A percentile compares a stretch with the other conserved stretches of the same genome.
Evolutionary conservation across 2,329 filamentous ascomycete genomes (phyloP).

Genomic region (Colletotrichum kahawae): DNA sequence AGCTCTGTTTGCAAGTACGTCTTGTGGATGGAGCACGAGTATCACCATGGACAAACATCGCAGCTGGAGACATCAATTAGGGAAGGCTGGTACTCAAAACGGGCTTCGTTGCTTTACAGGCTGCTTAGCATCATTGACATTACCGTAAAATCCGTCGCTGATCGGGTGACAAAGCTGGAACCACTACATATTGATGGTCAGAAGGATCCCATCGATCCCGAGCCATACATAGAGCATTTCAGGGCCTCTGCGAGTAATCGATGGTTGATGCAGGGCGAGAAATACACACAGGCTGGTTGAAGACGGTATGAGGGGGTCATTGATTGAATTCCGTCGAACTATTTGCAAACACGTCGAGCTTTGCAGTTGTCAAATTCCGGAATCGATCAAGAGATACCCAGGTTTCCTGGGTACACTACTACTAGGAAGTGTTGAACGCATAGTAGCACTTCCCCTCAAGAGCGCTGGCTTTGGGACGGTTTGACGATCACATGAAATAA

Average conservation of each 20-base stretch:
- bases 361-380: no score
- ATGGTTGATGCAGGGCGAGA: no score
- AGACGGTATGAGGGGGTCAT: no score
- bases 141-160: fast-evolving
- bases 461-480: no score
- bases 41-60: background rate
- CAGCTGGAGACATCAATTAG: fast-evolving
- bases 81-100: background rate
- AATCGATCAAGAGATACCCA: no score
- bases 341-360: no score
- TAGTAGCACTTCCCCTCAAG: no score
- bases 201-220: fast-evolving
- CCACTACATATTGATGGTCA: background rate
- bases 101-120: fast-evolving
- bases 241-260: background rate
- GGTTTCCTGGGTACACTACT: no score
- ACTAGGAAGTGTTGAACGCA: no score
- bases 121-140: background rate
- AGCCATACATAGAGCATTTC: background rate
- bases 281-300: no score
- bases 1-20: background rate
- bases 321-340: no score
- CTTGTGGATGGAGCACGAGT: background rate
- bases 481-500: background rate
- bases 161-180: fast-evolving